Evolutionary conservation across 371 early-diverging fungal genomes (phyloP), one percentile per base, ranked within the genome.

Genomic region (Chytridiales sp.): DNA sequence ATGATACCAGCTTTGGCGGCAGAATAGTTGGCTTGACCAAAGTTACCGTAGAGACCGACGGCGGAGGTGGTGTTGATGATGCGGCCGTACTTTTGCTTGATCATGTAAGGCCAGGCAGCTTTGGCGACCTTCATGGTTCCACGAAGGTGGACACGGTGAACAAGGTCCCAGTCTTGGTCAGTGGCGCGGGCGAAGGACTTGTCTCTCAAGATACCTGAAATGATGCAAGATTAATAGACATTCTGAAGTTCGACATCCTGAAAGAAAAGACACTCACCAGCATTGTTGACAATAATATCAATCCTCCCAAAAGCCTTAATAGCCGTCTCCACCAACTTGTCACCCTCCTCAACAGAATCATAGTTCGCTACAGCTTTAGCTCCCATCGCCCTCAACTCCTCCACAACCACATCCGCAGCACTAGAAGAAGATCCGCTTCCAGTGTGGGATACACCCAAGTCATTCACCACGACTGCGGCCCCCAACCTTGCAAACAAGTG

Each of bases 31-130:
- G 95, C 90, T 78, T 97, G 96, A 47, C 99, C 99, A 85, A 96
- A 98, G 87, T 98, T 98, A 69, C 98, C 98, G 75, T 97, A 97
- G 35, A 98, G 77, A 67, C 98, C 99, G 59, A 97, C 97, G 54
- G 97, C 93, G 42, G 97, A 96, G 24, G 92, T 86, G 47, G 88
- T 88, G 63, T 80, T 78, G 61, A 83, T 76, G 46, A 76, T 69
- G 19, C 77, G 64, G 47, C 89, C 89, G 66, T 85, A 78, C 68
- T 87, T 85, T 47, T 89, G 87, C 69, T 88, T 87, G 50, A 81
- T 24, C 59, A 89, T 74, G 73, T 81, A 66, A 39, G 86, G 86
- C 88, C 88, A 89, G 27, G 87, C 89, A 1, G 89, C 89, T 67
- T 80, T 79, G 63, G 78, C 69, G 42, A 86, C 78, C 73, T 85